Base-by-base conservation (phyloP, 1,284 basidiomycete genomes). In the Rhodofomes roseus region DNA sequence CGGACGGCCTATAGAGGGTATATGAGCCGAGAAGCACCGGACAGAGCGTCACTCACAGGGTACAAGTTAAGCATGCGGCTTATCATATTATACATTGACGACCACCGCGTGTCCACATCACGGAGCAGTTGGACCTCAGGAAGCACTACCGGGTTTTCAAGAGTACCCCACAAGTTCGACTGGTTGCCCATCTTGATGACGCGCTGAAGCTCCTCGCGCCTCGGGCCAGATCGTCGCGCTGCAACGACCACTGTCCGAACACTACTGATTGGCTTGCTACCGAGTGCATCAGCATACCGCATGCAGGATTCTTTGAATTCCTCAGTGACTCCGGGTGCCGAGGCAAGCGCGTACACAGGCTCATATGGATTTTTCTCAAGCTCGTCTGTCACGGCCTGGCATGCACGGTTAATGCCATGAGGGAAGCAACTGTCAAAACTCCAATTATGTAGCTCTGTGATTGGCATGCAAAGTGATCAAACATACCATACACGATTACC, bases 321-420 rank as follows among this genome's bases (percentile, higher is more conserved):
- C 11, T 34, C 5, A 4, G 31, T 34, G 31, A 34, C 31, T 4
- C 31, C 31, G 11, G 31, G 31, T 11, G 31, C 31, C 11, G 31
- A 34, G 11, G 31, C 31, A 34, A 34, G 31, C 11, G 31, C 11
- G 31, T 34, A 31, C 29, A 41, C 22, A 16, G 6, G 14, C 25
- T 9, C 25, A 18, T 44, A 2, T 31, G 12, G 25, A 37, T 54
- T 20, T 4, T 39, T 25, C 20, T 55, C 43, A 0, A 62, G 55
- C 22, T 52, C 44, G 27, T 61, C 43, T 2, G 72, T 62, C 1
- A 62, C 66, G 9, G 69, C 60, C 56, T 75, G 68, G 9, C 70
- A 67, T 7, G 71, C 64, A 14, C 75, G 64, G 51, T 75, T 77
- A 23, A 73, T 60, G 16, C 70, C 64, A 46, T 75, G 74, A 0